Percentiles rank a stretch among this genome's conserved stretches.
Conservation (phyloP, 2,329 filamentous ascomycete species). For the Apiospora hydei region DNA sequence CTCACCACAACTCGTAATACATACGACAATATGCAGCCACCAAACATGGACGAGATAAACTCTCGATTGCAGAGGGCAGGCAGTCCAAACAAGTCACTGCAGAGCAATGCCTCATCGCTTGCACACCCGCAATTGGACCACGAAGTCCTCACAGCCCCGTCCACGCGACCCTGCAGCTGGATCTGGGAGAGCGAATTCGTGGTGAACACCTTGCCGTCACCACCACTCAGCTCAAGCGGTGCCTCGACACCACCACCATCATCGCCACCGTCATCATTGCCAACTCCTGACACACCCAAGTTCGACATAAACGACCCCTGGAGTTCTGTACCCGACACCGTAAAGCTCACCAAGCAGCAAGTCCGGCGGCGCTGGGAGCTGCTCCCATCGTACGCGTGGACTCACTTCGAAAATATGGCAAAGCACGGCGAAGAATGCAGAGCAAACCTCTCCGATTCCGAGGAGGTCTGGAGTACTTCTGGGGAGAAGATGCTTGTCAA, state of each 20-base stretch:
- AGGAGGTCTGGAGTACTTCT: neutral
- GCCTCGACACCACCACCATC: neutral
- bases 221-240: neutral
- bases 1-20: neutral
- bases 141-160: neutral
- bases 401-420: neutral
- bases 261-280: neutral
- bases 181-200: neutral
- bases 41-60: neutral
- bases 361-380: neutral
- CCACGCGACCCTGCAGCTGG: neutral
- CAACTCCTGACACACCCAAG: neutral
- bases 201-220: no score
- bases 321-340: no score
- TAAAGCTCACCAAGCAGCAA: neutral
- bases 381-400: neutral
- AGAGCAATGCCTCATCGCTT: neutral
- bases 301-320: neutral
- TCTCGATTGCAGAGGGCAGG: neutral
- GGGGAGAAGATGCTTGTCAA: neutral
- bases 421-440: neutral
- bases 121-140: neutral
- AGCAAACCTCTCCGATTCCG: neutral
- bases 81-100: neutral
- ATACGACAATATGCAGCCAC: neutral